These are phyloP conservation scores for Pestalotiopsis sp. DNA, from an alignment of 2,329 filamentous ascomycete genomes.

Conservation along the genomic window DNA sequence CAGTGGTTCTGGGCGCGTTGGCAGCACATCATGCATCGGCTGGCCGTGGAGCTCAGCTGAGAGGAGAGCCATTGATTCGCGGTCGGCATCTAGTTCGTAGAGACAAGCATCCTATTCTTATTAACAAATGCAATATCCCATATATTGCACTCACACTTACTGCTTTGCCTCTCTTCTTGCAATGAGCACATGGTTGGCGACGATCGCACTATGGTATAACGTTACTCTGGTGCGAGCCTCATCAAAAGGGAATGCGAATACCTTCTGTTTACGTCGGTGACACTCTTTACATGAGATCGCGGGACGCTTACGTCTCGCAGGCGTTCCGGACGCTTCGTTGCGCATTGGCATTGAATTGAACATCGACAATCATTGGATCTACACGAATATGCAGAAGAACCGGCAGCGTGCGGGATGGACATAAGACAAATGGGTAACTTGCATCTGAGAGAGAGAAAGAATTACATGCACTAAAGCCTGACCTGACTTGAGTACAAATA, in stretches of 20 bases:
- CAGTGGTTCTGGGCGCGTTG: neutral
- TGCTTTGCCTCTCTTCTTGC: neutral
- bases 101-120: neutral
- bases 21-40: neutral
- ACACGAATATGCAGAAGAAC: neutral
- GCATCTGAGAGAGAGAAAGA: neutral
- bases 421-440: neutral
- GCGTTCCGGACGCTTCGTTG: neutral
- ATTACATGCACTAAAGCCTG: neutral
- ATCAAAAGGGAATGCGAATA: neutral
- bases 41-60: neutral
- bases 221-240: neutral
- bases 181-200: neutral
- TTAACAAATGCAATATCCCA: neutral
- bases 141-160: neutral
- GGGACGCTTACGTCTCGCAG: neutral
- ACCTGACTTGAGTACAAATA: neutral
- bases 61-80: neutral
- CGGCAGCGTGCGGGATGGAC: neutral
- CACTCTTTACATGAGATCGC: neutral
- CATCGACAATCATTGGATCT: neutral
- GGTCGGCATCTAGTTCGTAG: neutral
- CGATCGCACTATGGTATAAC: neutral
- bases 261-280: neutral
- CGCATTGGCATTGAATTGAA: neutral